These are phyloP conservation scores for Saccharomyces hybrid DNA, from an alignment of 1,139 yeast species.

Conservation along the genomic window DNA sequence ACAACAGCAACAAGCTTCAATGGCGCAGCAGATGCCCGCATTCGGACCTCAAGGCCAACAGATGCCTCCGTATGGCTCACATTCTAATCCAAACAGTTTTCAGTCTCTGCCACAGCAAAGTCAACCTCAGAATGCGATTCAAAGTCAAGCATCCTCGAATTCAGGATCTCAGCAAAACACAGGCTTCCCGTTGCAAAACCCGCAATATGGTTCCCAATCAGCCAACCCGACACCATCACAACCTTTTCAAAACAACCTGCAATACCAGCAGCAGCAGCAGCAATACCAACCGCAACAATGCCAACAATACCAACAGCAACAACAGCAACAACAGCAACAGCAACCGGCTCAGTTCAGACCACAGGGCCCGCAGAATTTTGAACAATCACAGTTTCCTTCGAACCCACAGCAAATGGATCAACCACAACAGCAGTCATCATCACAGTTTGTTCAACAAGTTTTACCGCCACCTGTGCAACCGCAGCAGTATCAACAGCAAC, in stretches of 20 bases:
- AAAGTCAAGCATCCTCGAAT: neutral
- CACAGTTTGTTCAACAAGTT: neutral
- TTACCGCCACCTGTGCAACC: conserved; percentile 3
- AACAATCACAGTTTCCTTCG: neutral
- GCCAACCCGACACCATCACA: neutral
- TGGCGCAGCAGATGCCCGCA: neutral
- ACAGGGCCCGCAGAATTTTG: neutral
- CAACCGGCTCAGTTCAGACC: neutral
- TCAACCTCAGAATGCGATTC: neutral
- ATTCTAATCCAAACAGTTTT: neutral
- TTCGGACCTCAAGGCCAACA: neutral
- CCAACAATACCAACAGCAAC: no score
- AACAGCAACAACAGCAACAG: no score
- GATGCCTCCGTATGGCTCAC: neutral
- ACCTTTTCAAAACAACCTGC: neutral
- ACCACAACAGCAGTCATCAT: neutral
- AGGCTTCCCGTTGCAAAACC: neutral
- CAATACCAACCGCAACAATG: neutral
- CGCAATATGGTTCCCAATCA: conserved; percentile 1
- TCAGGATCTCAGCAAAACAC: neutral
- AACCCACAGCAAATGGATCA: neutral
- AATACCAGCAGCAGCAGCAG: conserved; percentile 7
- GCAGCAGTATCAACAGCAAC: conserved; percentile 6
- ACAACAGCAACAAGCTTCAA: conserved; percentile 1
- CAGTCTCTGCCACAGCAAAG: neutral